phyloP scores from a whole-genome alignment of 257 asterid species.

The Linderniella brevidens region DNA sequence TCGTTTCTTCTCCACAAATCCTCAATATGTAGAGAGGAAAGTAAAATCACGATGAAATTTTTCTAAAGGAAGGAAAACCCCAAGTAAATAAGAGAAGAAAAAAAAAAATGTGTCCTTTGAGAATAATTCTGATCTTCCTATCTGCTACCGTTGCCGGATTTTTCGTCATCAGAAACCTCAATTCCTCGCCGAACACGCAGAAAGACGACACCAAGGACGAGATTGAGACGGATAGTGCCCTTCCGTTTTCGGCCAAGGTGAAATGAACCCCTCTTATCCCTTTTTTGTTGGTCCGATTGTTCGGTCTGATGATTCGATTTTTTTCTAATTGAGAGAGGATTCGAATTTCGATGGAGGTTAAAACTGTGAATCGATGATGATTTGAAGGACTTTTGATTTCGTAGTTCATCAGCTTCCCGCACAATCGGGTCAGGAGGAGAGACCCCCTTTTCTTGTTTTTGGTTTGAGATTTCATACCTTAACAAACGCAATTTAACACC shows the following conservation, averaged over 20 bases:
- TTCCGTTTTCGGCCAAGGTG: slow-evolving; percentile 29
- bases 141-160: slow-evolving; percentile 42
- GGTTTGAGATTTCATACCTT: too few species aligned
- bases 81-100: slow-evolving; percentile 11
- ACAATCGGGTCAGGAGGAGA: too few species aligned
- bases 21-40: too few species aligned
- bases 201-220: slow-evolving; percentile 21
- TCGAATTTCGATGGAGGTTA: too few species aligned
- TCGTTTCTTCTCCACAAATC: too few species aligned
- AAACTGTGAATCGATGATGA: too few species aligned
- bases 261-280: neutral
- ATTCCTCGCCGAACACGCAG: slow-evolving; percentile 13
- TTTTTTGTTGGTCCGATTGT: neutral
- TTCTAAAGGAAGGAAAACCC: too few species aligned
- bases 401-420: too few species aligned
- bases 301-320: neutral
- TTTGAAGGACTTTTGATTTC: too few species aligned
- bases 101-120: slow-evolving; percentile 33
- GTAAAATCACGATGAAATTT: too few species aligned
- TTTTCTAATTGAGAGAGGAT: neutral
- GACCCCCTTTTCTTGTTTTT: too few species aligned
- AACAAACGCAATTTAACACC: too few species aligned
- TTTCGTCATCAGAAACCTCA: slow-evolving; percentile 26
- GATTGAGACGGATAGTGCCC: slow-evolving; percentile 17
- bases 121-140: slow-evolving; percentile 33